These are phyloP conservation scores for Alternaria brassicae DNA, from an alignment of 2,329 filamentous ascomycete species.

Conservation along the genomic window DNA sequence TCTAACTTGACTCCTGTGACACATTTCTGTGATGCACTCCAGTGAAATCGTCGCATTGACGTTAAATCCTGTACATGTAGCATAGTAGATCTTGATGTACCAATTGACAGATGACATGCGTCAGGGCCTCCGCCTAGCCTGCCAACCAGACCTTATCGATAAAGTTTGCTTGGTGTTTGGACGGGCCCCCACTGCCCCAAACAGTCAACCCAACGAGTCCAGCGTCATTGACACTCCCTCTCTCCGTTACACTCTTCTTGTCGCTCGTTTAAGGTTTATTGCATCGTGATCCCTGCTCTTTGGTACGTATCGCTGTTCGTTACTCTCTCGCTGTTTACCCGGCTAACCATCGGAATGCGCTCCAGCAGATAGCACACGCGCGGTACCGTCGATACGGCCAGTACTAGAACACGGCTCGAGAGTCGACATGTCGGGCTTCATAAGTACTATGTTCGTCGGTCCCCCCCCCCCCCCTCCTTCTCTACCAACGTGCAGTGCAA, in stretches of 20 bases:
- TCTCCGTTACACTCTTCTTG: not conserved
- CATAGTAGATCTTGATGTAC: too few relatives aligned
- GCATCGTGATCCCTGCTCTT: not conserved
- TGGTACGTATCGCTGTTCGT: slow-evolving; percentile 17
- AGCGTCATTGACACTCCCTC: slow-evolving; percentile 14
- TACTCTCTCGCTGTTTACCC: slow-evolving; percentile 24
- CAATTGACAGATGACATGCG: not conserved
- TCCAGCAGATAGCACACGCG: slow-evolving; percentile 27
- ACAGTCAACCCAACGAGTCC: slow-evolving; percentile 20
- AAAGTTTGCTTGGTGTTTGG: not conserved
- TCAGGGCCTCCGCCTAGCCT: not conserved
- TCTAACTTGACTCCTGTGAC: not conserved
- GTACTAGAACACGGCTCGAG: slow-evolving; percentile 25
- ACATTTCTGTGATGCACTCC: not conserved
- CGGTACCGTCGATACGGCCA: slow-evolving; percentile 11
- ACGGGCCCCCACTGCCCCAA: slow-evolving; percentile 12
- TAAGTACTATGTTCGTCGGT: slow-evolving; percentile 77
- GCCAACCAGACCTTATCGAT: not conserved
- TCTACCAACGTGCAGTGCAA: not conserved
- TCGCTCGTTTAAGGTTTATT: slow-evolving; percentile 5
- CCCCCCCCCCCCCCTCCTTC: slow-evolving; percentile 1
- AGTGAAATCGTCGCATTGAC: too few relatives aligned
- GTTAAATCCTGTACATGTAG: too few relatives aligned
- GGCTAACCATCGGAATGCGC: slow-evolving; percentile 47
- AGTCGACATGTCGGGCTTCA: slow-evolving; percentile 66